Evolutionary conservation across 2,329 filamentous ascomycete genomes (phyloP), one percentile per base, ranked within the genome.

Genomic region (Thelonectria discophora): DNA sequence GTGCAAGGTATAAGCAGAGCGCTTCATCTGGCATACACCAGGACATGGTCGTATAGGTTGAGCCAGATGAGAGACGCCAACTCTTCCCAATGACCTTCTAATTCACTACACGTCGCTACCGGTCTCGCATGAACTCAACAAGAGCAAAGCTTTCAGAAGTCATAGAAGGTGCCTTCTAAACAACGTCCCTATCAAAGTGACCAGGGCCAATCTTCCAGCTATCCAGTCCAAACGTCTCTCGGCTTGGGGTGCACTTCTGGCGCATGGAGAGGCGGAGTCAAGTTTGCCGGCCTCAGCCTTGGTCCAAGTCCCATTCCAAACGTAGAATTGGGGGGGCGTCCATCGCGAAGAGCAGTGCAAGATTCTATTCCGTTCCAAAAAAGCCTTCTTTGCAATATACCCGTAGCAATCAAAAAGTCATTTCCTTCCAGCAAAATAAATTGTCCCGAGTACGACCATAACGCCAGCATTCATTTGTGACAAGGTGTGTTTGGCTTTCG

Each of bases 381-480:
- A 30, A 30, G 27, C 51, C 50, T 39, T 55, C 37, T 63, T 59
- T 57, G 65, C 57, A 48, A 67, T 65, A 66, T 65, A 66, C 66
- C 52, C 65, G 49, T 55, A 65, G 69, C 58, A 67, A 67, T 70
- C 56, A 71, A 69, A 66, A 63, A 73, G 64, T 67, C 64, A 69
- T 65, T 60, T 64, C 54, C 66, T 62, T 69, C 70, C 68, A 68
- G 65, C 64, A 54, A 68, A 65, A 67, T 61, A 63, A 30, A 65
- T 67, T 72, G 64, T 65, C 69, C 68, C 63, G 68, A 73, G 65
- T 56, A 72, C 63, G 63, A 74, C 76, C 76, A 65, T 67, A 77
- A 77, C 75, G 76, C 76, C 76, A 68, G 66, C 70, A 71, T 75
- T 75, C 72, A 68, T 73, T 70, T 69, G 65, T 66, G 62, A 65